Evolutionary conservation across 2,329 filamentous ascomycete genomes (phyloP).

Genomic region (Coccinonectria pachysandricola): DNA sequence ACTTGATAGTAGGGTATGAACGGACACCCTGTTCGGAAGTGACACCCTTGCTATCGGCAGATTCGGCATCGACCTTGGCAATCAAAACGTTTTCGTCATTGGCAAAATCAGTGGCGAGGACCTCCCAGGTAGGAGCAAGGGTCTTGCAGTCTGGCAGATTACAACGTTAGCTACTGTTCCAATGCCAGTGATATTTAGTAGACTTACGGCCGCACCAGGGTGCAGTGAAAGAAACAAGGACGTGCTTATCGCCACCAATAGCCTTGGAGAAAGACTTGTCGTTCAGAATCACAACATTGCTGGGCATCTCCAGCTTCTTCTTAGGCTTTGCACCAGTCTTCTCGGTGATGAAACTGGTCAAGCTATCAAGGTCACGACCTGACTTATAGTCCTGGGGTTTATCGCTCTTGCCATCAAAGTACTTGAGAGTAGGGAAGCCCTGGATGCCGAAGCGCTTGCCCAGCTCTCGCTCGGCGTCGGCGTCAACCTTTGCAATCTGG

Average conservation of each 20-base stretch:
- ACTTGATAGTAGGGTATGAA: constrained; percentile 96
- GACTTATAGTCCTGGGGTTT: constrained; percentile 77
- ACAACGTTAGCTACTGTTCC: too few relatives aligned
- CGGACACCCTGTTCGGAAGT: constrained; percentile 67
- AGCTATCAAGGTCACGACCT: constrained; percentile 77
- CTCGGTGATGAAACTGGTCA: constrained; percentile 69
- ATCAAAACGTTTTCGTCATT: constrained; percentile 71
- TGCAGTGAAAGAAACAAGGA: constrained; percentile 92
- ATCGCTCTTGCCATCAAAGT: constrained; percentile 90
- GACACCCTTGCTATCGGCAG: constrained; percentile 69
- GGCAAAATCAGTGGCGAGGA: constrained; percentile 69
- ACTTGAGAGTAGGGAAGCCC: constrained; percentile 96
- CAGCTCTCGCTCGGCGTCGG: constrained; percentile 75
- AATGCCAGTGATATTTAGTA: too few relatives aligned
- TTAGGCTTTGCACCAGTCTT: constrained; percentile 80
- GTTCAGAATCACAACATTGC: constrained; percentile 68
- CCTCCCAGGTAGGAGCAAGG: constrained; percentile 85
- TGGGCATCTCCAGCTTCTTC: constrained; percentile 63
- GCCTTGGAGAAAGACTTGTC: constrained; percentile 68
- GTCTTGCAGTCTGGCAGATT: constrained; percentile 96
- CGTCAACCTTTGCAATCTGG: constrained; percentile 90
- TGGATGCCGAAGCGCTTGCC: constrained; percentile 81
- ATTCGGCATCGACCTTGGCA: constrained; percentile 92
- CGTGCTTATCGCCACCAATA: constrained; percentile 78
- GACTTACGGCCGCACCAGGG: constrained; percentile 96